phyloP scores from a whole-genome alignment of 2,329 filamentous ascomycete genomes.

The Fusarium sp. region DNA sequence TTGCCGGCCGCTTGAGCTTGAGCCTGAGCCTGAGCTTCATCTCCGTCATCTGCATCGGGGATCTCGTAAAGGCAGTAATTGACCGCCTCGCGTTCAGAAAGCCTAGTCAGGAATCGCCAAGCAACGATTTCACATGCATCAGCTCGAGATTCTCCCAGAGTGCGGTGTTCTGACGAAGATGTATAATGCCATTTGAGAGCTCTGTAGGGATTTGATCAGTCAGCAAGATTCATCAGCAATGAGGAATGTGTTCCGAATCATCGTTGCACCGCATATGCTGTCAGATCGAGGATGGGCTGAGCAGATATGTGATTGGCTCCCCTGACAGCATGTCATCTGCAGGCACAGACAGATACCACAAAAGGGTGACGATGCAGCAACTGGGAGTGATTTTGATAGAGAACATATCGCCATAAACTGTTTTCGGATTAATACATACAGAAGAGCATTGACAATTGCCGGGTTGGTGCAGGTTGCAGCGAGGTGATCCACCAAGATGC shows the following conservation, averaged over 20 bases:
- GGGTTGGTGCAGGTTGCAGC: slow-evolving; percentile 71
- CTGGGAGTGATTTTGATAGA: neutral
- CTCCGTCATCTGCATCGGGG: slow-evolving; percentile 53
- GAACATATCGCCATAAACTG: neutral
- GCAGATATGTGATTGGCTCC: slow-evolving; percentile 20
- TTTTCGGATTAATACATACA: slow-evolving; percentile 62
- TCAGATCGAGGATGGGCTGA: slow-evolving; percentile 1
- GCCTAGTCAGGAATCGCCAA: slow-evolving; percentile 77
- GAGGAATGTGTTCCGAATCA: neutral
- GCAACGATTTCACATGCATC: slow-evolving; percentile 83
- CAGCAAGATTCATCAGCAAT: neutral
- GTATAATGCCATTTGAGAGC: slow-evolving; percentile 80
- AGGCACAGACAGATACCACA: slow-evolving; percentile 20
- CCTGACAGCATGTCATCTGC: slow-evolving; percentile 7
- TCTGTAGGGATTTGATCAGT: slow-evolving; percentile 52
- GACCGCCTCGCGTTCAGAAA: slow-evolving; percentile 78
- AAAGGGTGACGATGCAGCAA: neutral
- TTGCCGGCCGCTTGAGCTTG: slow-evolving; percentile 12
- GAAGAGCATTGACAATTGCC: slow-evolving; percentile 75
- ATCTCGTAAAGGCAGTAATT: slow-evolving; percentile 80
- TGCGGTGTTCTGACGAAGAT: slow-evolving; percentile 68
- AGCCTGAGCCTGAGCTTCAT: slow-evolving; percentile 18
- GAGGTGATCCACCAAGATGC: slow-evolving; percentile 70
- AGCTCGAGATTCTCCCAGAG: slow-evolving; percentile 73
- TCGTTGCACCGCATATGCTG: slow-evolving; percentile 13